A percentile compares a stretch with the other conserved stretches of the same genome.
Evolutionary conservation across 1,284 basidiomycete genomes (phyloP).

Genomic region (Rhodotorula mucilaginosa): DNA sequence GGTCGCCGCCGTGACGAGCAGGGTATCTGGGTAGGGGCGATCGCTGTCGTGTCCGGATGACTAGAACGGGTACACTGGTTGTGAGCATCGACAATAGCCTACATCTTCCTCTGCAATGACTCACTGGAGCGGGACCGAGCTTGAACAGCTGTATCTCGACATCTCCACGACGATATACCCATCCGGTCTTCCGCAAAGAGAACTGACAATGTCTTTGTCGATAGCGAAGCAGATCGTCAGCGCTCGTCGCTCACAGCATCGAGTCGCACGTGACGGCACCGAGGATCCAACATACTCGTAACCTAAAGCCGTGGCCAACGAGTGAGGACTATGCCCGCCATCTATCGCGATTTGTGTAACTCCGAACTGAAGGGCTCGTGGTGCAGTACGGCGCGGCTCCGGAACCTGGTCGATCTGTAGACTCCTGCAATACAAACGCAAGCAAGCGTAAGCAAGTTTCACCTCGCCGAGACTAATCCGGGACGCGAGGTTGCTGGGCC

Average conservation of each 20-base stretch:
- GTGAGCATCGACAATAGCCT: too few species aligned
- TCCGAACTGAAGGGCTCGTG: constrained; percentile 22
- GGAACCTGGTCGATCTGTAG: constrained; percentile 21
- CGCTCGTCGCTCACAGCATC: too few species aligned
- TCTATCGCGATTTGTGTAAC: constrained; percentile 27
- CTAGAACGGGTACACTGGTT: neutral
- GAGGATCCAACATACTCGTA: constrained; percentile 11
- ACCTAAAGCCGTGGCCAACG: constrained; percentile 21
- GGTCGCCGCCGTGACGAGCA: neutral
- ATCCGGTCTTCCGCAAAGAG: constrained; percentile 8
- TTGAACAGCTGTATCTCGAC: constrained; percentile 25
- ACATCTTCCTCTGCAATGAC: too few species aligned
- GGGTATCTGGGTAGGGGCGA: neutral
- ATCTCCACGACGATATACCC: constrained; percentile 12
- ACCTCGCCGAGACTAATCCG: too few species aligned
- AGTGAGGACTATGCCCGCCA: constrained; percentile 16
- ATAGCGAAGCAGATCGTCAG: neutral
- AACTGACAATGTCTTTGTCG: neutral
- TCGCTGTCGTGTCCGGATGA: neutral
- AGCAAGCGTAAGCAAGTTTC: neutral
- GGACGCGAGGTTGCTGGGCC: too few species aligned
- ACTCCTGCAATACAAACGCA: neutral
- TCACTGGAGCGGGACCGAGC: neutral
- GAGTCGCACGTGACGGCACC: too few species aligned
- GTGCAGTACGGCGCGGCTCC: constrained; percentile 20